Percentiles rank a stretch among this genome's conserved stretches.
Evolutionary conservation across 495 filamentous ascomycete genomes (phyloP).

Genomic region (Penicillium bovifimosum): DNA sequence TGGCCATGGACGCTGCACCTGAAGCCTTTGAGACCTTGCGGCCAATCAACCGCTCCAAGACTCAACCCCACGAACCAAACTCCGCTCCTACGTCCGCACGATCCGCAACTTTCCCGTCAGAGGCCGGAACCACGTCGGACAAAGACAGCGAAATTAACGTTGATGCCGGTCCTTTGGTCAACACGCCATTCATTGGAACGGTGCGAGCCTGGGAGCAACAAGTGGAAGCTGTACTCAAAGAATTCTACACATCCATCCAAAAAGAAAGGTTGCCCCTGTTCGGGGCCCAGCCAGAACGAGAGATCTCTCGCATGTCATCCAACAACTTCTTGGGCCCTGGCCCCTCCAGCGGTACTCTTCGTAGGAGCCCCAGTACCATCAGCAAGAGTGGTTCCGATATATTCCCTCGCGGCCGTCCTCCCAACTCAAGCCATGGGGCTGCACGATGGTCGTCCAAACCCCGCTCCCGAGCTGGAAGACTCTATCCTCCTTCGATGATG

Average conservation of each 20-base stretch:
- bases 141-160: slow-evolving; percentile 24
- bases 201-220: slow-evolving; percentile 82
- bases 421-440: slow-evolving; percentile 59
- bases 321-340: slow-evolving; percentile 45
- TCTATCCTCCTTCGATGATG: slow-evolving; percentile 73
- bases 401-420: slow-evolving; percentile 63
- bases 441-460: slow-evolving; percentile 79
- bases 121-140: slow-evolving; percentile 14
- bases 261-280: slow-evolving; percentile 78
- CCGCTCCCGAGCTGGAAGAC: slow-evolving; percentile 65
- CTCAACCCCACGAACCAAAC: slow-evolving; percentile 8
- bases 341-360: slow-evolving; percentile 53
- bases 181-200: slow-evolving; percentile 68
- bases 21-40: slow-evolving; percentile 58
- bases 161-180: slow-evolving; percentile 62
- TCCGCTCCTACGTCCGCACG: slow-evolving; percentile 18
- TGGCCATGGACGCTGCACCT: slow-evolving; percentile 63
- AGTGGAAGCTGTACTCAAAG: slow-evolving; percentile 82
- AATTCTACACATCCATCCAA: slow-evolving; percentile 86
- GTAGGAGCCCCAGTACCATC: slow-evolving; percentile 80
- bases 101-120: slow-evolving; percentile 21
- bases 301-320: slow-evolving; percentile 35
- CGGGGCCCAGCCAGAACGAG: slow-evolving; percentile 49
- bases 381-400: slow-evolving; percentile 84
- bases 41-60: slow-evolving; percentile 34